phyloP scores from a whole-genome alignment of 139 green algal species.

The Gonium pectorale region DNA sequence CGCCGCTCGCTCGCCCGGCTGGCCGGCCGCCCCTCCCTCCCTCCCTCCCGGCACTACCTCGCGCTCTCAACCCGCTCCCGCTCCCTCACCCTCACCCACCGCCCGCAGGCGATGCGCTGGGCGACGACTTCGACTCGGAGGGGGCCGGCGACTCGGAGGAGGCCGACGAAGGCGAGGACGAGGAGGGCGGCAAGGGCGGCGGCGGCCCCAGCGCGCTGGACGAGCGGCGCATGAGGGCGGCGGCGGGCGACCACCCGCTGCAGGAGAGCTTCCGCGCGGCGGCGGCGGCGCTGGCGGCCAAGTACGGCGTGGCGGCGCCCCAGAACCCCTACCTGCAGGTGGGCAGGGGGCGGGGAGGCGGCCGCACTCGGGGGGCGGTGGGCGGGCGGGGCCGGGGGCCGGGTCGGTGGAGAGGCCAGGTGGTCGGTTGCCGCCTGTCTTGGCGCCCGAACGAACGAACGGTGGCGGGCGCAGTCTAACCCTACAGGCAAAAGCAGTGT shows the following conservation, averaged over 20 bases:
- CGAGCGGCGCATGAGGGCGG: constrained; percentile 63
- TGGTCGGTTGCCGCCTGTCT: no score
- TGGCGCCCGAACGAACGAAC: no score
- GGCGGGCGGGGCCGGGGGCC: neutral
- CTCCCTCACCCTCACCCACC: neutral
- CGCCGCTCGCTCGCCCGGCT: neutral
- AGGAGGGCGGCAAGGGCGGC: constrained; percentile 41
- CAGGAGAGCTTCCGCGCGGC: constrained; percentile 50
- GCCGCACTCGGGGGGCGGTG: no score
- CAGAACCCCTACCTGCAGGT: constrained; percentile 49
- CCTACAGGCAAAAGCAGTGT: no score
- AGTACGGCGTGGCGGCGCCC: constrained; percentile 59
- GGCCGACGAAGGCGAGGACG: constrained; percentile 58
- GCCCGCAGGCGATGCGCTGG: constrained; percentile 64
- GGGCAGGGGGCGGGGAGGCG: no score
- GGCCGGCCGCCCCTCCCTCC: neutral
- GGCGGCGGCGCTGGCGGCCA: constrained; percentile 57
- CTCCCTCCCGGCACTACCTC: neutral
- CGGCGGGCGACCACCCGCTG: constrained; percentile 81
- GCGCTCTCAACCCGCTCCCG: neutral
- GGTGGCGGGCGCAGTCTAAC: no score
- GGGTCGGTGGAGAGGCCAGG: no score
- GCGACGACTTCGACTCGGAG: constrained; percentile 51
- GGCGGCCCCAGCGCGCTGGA: constrained; percentile 56
- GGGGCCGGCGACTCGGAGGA: constrained; percentile 61